These are phyloP conservation scores for Venturia nashicola DNA, from an alignment of 2,329 filamentous ascomycete genomes.

Conservation along the genomic window DNA sequence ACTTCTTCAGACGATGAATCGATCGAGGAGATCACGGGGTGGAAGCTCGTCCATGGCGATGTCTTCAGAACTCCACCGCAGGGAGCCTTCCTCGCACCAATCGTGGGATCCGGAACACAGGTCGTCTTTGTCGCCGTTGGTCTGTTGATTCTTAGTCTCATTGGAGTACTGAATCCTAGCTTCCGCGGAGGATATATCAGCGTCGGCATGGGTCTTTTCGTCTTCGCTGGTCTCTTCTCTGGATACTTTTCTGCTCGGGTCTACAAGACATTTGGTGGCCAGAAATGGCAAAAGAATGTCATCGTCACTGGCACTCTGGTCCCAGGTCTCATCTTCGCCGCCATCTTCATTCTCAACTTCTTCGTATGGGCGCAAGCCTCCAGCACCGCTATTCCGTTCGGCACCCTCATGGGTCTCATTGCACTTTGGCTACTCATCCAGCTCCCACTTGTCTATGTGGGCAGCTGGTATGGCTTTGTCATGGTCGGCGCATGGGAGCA, in stretches of 20 bases:
- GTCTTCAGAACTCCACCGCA: conserved; percentile 65
- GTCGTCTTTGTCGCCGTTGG: conserved; percentile 70
- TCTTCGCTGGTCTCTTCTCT: conserved; percentile 72
- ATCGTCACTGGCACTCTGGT: conserved; percentile 62
- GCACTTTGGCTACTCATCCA: conserved; percentile 77
- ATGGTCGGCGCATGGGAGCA: conserved; percentile 61
- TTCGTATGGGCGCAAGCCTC: conserved; percentile 87
- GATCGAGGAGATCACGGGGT: conserved; percentile 70
- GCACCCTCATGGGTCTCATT: conserved; percentile 60
- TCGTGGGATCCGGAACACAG: conserved; percentile 79
- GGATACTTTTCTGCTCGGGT: conserved; percentile 78
- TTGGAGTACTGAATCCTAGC: conserved; percentile 72
- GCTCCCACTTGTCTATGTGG: conserved; percentile 70
- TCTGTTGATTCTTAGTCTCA: conserved; percentile 57
- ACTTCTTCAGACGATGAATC: conserved; percentile 56
- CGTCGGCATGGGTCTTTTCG: conserved; percentile 69
- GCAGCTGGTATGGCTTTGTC: conserved; percentile 65
- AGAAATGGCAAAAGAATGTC: conserved; percentile 63
- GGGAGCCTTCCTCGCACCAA: conserved; percentile 62
- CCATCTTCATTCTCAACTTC: conserved; percentile 70
- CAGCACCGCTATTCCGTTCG: conserved; percentile 75
- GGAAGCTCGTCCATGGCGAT: conserved; percentile 82
- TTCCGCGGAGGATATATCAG: conserved; percentile 85
- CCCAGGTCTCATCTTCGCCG: conserved; percentile 62
- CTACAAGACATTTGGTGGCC: conserved; percentile 72